Conservation (phyloP, 305 asterid species). For the Plantago lanceolata region DNA sequence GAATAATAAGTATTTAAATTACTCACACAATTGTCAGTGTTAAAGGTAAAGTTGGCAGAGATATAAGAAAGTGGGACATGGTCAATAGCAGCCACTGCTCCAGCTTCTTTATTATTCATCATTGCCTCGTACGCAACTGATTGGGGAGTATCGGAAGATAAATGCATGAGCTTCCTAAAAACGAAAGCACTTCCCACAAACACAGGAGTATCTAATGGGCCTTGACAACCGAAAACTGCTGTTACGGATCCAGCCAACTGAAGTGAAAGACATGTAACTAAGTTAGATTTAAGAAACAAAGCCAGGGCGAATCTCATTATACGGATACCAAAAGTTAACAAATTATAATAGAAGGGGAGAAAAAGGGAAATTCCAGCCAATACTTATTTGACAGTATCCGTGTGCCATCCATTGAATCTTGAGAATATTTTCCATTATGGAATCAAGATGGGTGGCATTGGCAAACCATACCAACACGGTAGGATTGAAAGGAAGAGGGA, state of each 20-base stretch:
- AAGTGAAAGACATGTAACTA: constrained; percentile 28
- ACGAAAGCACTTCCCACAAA: constrained; percentile 97
- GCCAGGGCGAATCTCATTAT: constrained; percentile 5
- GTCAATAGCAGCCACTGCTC: constrained; percentile 97
- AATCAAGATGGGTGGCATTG: no score
- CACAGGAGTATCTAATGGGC: constrained; percentile 94
- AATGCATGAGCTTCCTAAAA: constrained; percentile 73
- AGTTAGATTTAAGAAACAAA: constrained; percentile 15
- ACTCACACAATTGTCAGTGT: constrained; percentile 97
- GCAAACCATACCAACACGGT: no score
- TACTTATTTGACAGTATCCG: not conserved
- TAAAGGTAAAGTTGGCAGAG: constrained; percentile 95
- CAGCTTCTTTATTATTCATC: constrained; percentile 85
- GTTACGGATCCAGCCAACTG: constrained; percentile 99
- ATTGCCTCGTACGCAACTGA: constrained; percentile 88
- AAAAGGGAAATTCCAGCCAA: constrained; percentile 1
- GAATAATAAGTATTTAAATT: constrained; percentile 16
- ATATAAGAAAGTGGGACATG: constrained; percentile 86
- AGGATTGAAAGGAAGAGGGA: no score
- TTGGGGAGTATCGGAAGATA: constrained; percentile 57
- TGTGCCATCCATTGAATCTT: no score
- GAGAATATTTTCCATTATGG: no score
- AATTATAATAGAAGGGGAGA: not conserved
- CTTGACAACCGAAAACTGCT: constrained; percentile 97
- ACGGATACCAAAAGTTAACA: constrained; percentile 11